Evolutionary conservation across 148 eudicot species (phyloP), one percentile per base, ranked within the genome.

Genomic region (Euryodendron excelsum): DNA sequence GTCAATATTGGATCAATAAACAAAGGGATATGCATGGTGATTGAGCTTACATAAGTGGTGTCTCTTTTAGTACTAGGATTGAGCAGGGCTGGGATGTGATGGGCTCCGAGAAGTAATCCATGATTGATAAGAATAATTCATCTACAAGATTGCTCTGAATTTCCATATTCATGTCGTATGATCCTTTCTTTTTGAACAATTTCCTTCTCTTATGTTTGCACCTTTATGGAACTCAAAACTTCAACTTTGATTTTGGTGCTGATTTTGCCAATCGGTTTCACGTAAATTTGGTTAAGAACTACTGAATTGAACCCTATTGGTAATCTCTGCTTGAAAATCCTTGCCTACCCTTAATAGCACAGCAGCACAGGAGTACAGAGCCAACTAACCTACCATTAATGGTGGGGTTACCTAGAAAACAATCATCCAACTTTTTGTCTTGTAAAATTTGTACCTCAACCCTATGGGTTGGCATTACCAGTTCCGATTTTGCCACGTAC

Each of bases 341-440:
- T 31, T 31, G 20, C 9, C 11, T 34, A 34, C 44, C 41, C 0
- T 33, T 64, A 64, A 33, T 4, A 17, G 6, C 11, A 12, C 39
- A 64, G 69, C 25, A 33, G 41, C 41, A 17, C 1, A 6, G 36
- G 5, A 33, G 41, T 64, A 14, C 20, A 28, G 39, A 64, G 69
- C 15, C 10, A 64, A 64, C n/a, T 17, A 15, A 64, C 17, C 34
- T 64, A 33, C 41, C 3, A 12, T 8, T 61, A 25, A 28, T 25
- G 25, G 65, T 17, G 25, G 65, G 34, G 28, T 60, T 61, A 33
- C 41, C 23, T 6, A 33, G 69, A 64, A 34, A 18, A 64, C 23
- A 64, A 48, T 48, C 52, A 66, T n/a, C 21, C 68, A 63, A 63
- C 68, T 63, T 63, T 17, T 63, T 31, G 68, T 33, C 41, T 63